Percentiles rank a stretch among this genome's conserved stretches.
These are phyloP conservation scores for Gossypium anomalum DNA, from an alignment of 345 rosid genomes.

Conservation along the genomic window DNA sequence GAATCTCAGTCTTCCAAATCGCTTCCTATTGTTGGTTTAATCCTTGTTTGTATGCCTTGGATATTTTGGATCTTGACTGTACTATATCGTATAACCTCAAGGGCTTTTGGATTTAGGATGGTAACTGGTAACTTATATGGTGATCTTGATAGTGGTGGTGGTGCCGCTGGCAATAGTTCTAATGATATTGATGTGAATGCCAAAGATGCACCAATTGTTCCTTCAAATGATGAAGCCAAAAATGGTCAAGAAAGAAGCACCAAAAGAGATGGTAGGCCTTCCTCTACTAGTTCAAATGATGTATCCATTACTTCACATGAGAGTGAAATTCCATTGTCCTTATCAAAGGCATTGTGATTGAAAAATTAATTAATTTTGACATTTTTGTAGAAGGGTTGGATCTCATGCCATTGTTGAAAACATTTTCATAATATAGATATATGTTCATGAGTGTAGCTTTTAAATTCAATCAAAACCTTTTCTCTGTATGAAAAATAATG, in stretches of 20 bases:
- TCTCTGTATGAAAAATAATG: background rate
- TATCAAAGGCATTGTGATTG: background rate
- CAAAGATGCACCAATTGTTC: background rate
- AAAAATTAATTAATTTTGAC: background rate
- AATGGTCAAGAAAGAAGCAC: too few relatives aligned
- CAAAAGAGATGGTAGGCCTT: background rate
- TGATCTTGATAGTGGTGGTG: background rate
- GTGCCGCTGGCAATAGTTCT: background rate
- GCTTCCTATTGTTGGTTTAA: background rate
- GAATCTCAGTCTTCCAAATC: background rate
- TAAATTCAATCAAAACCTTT: background rate
- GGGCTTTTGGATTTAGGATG: background rate
- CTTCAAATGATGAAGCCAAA: background rate
- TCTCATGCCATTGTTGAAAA: background rate
- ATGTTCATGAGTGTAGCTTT: background rate
- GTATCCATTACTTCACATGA: background rate
- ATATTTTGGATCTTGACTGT: background rate
- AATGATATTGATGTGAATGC: background rate
- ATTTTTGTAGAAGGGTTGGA: background rate
- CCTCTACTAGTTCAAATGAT: background rate
- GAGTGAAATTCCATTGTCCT: background rate
- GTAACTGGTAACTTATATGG: background rate
- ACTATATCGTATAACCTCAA: background rate
- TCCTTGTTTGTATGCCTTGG: conserved; percentile 4
- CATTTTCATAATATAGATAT: background rate